Base-by-base conservation (phyloP, 177 flowering plant species). In the Telopea speciosissima region DNA sequence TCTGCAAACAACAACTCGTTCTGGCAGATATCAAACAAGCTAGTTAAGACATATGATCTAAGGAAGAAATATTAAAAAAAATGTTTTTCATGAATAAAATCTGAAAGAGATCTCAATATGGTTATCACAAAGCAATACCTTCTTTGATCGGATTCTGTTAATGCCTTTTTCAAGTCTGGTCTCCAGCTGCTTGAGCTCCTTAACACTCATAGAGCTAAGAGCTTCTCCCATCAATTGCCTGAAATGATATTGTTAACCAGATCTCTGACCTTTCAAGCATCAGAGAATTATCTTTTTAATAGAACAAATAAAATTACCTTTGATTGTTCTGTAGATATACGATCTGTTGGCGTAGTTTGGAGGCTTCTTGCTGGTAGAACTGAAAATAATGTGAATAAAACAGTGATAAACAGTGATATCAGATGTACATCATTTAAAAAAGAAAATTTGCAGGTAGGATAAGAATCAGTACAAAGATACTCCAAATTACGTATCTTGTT, bases 1-100 rank as follows among this genome's bases (percentile, higher is more conserved):
- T 93, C 97, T 23, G 89, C 89, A 74, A 88, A 90, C 72, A 93
- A 68, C 75, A 87, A 79, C 81, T 93, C 98, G 76, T 91, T 93
- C 98, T 93, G 91, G 49, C 16, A 66, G 33, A 65, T 69, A 31
- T 61, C 26, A 62, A 69, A 22, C 54, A 59, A 14, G 52, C 60
- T 42, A 66, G 52, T 61, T 16, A 49, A 62, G 68, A 49, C 14
- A 63, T 65, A 70, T 49, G 5, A 11, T 4, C 11, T 0, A 16
- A 65, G 40, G 40, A 36, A 36, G 6, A 36, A 36, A 49, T 3
- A 49, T 3, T 5, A 40, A 17, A 28, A 24, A 17, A 2, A 23
- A 69, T 16, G 1, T 6, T n/a, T 24, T n/a, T 56, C 33, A 12
- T 40, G 26, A 24, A 40, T 17, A n/a, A 49, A 45, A 23, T 44